Base-by-base conservation (phyloP, 1,139 yeast genomes). In the Diutina neorugosa region DNA sequence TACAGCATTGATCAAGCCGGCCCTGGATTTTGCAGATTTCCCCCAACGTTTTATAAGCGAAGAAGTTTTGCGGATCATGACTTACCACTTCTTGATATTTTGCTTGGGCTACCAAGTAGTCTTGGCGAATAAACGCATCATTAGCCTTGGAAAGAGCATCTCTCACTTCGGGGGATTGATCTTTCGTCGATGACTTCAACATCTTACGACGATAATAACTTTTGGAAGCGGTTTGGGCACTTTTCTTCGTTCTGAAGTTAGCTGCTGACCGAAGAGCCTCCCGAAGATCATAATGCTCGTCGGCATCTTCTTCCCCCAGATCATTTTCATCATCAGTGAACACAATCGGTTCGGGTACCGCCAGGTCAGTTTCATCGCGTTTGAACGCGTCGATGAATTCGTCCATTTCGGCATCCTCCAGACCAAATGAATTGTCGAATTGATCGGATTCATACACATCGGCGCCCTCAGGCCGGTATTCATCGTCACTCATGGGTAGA, bases 11-110 rank as follows among this genome's bases (percentile, higher is more conserved):
- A 58, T 82, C 80, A 53, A 77, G 65, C 53, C 85, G 77, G 0
- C 86, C 89, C 55, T 81, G 81, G 54, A 80, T 77, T 55, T 82
- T 80, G 60, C 86, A 86, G 48, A 93, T 88, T 60, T 86, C 95
- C 51, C 96, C 97, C 54, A 93, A 69, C 1, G 94, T 80, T 61
- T 84, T 86, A 66, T 87, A 91, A 0, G 98, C 97, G 55, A 84
- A 78, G 65, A 82, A 84, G 59, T 89, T 88, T 58, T 79, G 79
- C 11, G 87, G 83, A 62, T 93, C 97, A 55, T 79, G 72, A 57
- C 82, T 78, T 58, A 93, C 82, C 9, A 90, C 95, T 60, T 88
- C 91, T 51, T 78, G 74, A 59, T 84, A 85, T 53, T 81, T 66
- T 51, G 77, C 72, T 59, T 83, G 77, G 0, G 98, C 97, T 2